Evolutionary conservation across 768 basidiomycete species (phyloP).

Genomic region (Xerocomus spinulosus): DNA sequence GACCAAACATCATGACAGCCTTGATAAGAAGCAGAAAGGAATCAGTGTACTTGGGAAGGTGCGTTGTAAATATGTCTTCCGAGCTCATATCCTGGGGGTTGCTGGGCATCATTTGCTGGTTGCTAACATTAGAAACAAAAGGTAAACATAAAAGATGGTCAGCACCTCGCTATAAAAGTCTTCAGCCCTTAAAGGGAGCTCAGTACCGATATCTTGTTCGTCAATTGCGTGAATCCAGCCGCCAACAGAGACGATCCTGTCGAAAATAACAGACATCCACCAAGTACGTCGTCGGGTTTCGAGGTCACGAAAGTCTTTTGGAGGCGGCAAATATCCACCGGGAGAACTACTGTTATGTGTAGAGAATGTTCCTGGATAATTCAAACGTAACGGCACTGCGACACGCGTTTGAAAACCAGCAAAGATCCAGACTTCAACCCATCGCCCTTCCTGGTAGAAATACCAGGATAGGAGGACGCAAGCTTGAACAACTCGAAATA

Average conservation of each 20-base stretch:
- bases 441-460: constrained; percentile 83
- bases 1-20: constrained; percentile 78
- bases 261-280: constrained; percentile 90
- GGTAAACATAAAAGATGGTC: constrained; percentile 4
- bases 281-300: constrained; percentile 79
- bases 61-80: constrained; percentile 61
- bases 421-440: constrained; percentile 92
- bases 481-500: constrained; percentile 83
- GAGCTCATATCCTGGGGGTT: constrained; percentile 73
- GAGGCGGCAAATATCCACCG: constrained; percentile 76
- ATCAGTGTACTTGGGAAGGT: constrained; percentile 76
- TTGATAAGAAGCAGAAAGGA: constrained; percentile 79
- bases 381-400: constrained; percentile 74
- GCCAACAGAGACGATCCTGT: constrained; percentile 74
- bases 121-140: constrained; percentile 9
- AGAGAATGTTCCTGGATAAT: constrained; percentile 81
- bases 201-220: constrained; percentile 80
- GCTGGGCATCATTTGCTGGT: constrained; percentile 54
- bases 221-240: constrained; percentile 86
- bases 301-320: constrained; percentile 68
- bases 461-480: constrained; percentile 86
- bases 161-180: constrained; percentile 76
- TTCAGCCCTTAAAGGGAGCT: constrained; percentile 67
- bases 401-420: constrained; percentile 81
- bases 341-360: constrained; percentile 63